Evolutionary conservation across 169 alveolate genomes (phyloP).

Genomic region (Miamiensis avidus): DNA sequence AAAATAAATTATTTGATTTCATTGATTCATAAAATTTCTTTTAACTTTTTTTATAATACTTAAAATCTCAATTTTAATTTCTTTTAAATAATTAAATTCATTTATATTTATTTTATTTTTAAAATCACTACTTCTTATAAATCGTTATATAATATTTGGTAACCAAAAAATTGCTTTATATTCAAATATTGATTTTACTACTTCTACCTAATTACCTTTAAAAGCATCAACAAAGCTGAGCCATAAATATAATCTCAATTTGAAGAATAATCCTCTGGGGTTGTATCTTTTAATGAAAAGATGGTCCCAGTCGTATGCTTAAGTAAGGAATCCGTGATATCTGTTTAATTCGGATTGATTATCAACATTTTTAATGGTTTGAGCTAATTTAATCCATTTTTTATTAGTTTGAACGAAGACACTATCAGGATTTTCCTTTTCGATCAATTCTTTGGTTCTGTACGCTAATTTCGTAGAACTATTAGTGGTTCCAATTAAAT

Average conservation of each 20-base stretch:
- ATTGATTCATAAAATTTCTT: not conserved
- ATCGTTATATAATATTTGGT: too few species aligned
- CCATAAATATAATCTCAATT: slow-evolving; percentile 47
- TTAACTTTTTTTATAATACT: not conserved
- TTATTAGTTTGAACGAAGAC: slow-evolving; percentile 58
- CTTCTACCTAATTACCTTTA: slow-evolving; percentile 26
- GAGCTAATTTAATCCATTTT: slow-evolving; percentile 68
- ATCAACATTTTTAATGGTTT: slow-evolving; percentile 47
- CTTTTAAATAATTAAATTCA: too few species aligned
- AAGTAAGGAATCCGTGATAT: slow-evolving; percentile 38
- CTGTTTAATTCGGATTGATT: slow-evolving; percentile 62
- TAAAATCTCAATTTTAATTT: not conserved
- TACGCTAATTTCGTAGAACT: slow-evolving; percentile 64
- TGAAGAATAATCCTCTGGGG: slow-evolving; percentile 49
- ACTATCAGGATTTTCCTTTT: slow-evolving; percentile 66
- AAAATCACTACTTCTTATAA: too few species aligned
- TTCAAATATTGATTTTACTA: too few species aligned
- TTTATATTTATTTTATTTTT: too few species aligned
- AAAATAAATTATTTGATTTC: not conserved
- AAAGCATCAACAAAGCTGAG: slow-evolving; percentile 10
- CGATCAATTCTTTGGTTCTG: slow-evolving; percentile 65
- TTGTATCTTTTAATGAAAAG: slow-evolving; percentile 25
- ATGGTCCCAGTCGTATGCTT: slow-evolving; percentile 33
- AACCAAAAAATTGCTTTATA: too few species aligned
- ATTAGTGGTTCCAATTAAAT: slow-evolving; percentile 68